Evolutionary conservation across 2,329 filamentous ascomycete genomes (phyloP), one percentile per base, ranked within the genome.

Genomic region (Penicillium sp.): DNA sequence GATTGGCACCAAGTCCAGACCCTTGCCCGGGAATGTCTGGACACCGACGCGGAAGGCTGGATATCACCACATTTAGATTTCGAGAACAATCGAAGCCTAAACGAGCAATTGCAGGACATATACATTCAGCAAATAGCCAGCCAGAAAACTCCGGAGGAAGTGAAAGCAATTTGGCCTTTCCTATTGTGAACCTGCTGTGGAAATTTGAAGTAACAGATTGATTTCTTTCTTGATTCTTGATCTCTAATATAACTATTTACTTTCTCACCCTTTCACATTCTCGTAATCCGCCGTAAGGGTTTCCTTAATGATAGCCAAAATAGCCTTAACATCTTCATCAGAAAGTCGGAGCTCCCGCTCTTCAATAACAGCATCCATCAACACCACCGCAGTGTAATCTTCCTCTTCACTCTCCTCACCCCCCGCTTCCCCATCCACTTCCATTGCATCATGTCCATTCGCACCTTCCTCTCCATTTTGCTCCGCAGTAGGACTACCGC

Each of bases 361-460:
- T 61, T 78, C 75, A 63, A 78, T 71, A 26, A 78, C 68, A 37
- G 69, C 67, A 61, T 76, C 72, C 47, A 77, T 61, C 50, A 76
- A 55, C 30, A 71, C 73, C 47, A 72, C 57, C 26, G 73, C 69
- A 10, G 70, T 70, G 36, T 70, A 71, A 64, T 73, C 53, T 9
- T 36, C 47, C 26, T 51, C 70, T 16, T 68, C 69, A 28, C 67
- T 69, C 38, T 62, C 55, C n/a, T 52, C 57, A 56, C 41, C 57
- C 57, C 41, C 53, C 47, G 10, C 53, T 57, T 49, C 62, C 52
- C 28, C 67, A 55, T 59, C 60, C 10, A 60, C 61, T 22, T 62
- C 65, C 54, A 65, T 67, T 7, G 49, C 63, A 16, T 55, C 62
- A 22, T 60, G 57, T n/a, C 61, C 64, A 43, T 57, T 63, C 1